Percentiles rank a stretch among this genome's conserved stretches.
Conservation (phyloP, 208 protist genomes). For the Porcisia deanei region DNA sequence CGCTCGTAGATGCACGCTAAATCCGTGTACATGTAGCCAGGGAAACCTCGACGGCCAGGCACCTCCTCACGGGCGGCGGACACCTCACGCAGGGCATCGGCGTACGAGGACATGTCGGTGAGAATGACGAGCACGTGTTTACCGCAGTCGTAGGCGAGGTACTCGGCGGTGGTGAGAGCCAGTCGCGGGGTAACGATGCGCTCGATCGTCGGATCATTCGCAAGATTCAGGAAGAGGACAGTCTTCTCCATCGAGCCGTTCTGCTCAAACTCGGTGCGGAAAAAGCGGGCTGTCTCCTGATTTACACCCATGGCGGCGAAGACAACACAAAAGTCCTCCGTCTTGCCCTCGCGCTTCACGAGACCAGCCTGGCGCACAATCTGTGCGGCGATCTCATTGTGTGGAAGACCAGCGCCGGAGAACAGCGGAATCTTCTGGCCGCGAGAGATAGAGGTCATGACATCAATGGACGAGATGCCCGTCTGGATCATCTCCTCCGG, state of each 20-base stretch:
- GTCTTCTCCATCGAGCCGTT: constrained; percentile 99
- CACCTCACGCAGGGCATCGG: constrained; percentile 99
- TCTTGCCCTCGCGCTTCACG: constrained; percentile 92
- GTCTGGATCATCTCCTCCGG: constrained; percentile 99
- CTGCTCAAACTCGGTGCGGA: constrained; percentile 99
- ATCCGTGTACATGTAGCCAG: constrained; percentile 99
- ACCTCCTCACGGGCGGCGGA: constrained; percentile 99
- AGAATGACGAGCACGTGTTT: constrained; percentile 99
- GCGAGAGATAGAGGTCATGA: constrained; percentile 99
- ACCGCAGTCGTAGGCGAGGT: constrained; percentile 99
- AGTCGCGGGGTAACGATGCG: constrained; percentile 99
- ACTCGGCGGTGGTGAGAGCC: constrained; percentile 99
- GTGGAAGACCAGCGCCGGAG: constrained; percentile 99
- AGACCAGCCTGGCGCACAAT: constrained; percentile 99
- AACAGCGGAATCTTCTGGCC: constrained; percentile 99
- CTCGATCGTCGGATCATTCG: constrained; percentile 99
- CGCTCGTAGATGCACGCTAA: constrained; percentile 99
- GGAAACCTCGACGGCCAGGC: constrained; percentile 99
- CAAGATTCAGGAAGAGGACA: constrained; percentile 98
- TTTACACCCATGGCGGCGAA: constrained; percentile 99
- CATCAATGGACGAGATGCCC: constrained; percentile 99
- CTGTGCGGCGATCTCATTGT: constrained; percentile 99
- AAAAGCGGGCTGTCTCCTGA: constrained; percentile 99
- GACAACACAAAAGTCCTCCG: constrained; percentile 99
- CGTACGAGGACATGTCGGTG: constrained; percentile 99